A percentile compares a stretch with the other conserved stretches of the same genome.
These are phyloP conservation scores for Hypoxylon sp. DNA, from an alignment of 2,329 filamentous ascomycete species.

Conservation along the genomic window DNA sequence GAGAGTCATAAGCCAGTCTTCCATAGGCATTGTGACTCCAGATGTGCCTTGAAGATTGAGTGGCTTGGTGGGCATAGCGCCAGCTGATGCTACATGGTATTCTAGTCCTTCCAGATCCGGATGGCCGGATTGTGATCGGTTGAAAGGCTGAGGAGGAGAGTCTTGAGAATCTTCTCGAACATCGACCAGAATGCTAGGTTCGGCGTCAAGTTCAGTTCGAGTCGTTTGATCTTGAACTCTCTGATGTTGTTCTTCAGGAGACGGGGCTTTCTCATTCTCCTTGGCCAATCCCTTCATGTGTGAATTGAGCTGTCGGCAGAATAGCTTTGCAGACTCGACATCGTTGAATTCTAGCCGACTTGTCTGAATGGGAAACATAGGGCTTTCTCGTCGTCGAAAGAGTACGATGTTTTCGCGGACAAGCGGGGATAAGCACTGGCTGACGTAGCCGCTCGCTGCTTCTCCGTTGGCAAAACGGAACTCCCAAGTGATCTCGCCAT, in stretches of 20 bases:
- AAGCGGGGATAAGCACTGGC: conserved; percentile 17
- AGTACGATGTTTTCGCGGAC: conserved; percentile 12
- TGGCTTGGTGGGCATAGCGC: neutral
- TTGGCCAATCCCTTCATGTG: neutral
- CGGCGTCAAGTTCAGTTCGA: neutral
- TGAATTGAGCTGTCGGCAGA: conserved; percentile 5
- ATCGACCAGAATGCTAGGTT: neutral
- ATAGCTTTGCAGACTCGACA: conserved; percentile 10
- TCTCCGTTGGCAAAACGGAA: conserved; percentile 3
- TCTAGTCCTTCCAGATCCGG: neutral
- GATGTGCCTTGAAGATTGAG: no score
- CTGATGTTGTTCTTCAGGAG: neutral
- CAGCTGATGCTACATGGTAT: neutral
- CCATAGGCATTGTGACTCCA: no score
- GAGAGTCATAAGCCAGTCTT: no score
- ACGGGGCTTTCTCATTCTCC: neutral
- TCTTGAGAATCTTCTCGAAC: neutral
- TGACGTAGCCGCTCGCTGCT: conserved; percentile 32
- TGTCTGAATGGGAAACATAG: neutral
- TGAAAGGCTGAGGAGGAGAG: neutral
- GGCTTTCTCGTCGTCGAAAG: conserved; percentile 19
- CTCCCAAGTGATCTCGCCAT: conserved; percentile 29
- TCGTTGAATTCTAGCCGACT: conserved; percentile 18
- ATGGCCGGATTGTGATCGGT: neutral
- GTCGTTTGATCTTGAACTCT: neutral